These are phyloP conservation scores for Rutidosis leptorrhynchoides DNA, from an alignment of 129 eudicot species.

Conservation along the genomic window DNA sequence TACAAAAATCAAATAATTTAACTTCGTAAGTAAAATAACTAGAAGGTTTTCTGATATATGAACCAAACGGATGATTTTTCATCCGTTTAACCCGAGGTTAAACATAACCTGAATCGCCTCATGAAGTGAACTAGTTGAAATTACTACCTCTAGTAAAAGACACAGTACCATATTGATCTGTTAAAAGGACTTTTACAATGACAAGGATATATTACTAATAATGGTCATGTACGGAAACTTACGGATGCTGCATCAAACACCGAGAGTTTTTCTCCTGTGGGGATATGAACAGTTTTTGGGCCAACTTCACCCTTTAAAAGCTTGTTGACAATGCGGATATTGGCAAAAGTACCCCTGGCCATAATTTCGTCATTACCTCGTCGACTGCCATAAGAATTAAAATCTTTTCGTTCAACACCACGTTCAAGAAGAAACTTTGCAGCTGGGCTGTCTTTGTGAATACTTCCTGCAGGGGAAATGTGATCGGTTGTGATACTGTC, in stretches of 20 bases:
- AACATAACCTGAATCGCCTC: not conserved
- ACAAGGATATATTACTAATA: not conserved
- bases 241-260: conserved; percentile 90
- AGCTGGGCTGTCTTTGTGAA: conserved; percentile 96
- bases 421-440: conserved; percentile 79
- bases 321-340: conserved; percentile 74
- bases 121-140: not conserved
- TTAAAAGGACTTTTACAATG: not conserved
- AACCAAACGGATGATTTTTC: not conserved
- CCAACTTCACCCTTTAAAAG: conserved; percentile 87
- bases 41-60: not conserved
- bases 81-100: not conserved
- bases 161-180: not conserved
- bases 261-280: conserved; percentile 71
- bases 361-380: conserved; percentile 90
- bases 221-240: conserved; percentile 12
- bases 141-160: not conserved
- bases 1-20: too few relatives aligned
- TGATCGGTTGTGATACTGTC: conserved; percentile 99
- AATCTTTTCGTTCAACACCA: conserved; percentile 83
- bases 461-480: conserved; percentile 97
- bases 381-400: conserved; percentile 89
- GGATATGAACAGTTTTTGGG: conserved; percentile 85
- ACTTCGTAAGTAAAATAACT: not conserved
- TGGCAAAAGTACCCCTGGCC: conserved; percentile 79